phyloP scores from a whole-genome alignment of 208 protist genomes.

The Tritrichomonas musculus region DNA sequence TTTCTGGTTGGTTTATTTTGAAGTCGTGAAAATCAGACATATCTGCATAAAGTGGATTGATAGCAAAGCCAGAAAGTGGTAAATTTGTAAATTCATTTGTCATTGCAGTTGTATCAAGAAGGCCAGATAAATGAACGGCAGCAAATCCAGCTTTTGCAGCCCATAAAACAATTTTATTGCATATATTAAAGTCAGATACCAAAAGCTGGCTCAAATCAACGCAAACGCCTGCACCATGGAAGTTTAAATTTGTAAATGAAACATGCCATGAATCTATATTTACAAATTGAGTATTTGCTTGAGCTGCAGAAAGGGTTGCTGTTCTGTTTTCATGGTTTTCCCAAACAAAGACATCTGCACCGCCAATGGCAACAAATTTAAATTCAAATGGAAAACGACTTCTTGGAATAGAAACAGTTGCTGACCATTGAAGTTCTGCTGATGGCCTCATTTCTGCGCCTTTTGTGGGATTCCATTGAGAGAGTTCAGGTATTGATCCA shows the following conservation, averaged over 20 bases:
- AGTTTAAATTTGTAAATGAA: background rate
- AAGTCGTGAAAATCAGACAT: background rate
- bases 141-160: background rate
- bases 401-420: background rate
- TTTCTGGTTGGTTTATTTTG: background rate
- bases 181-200: background rate
- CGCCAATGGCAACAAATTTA: background rate
- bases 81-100: background rate
- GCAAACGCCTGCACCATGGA: background rate
- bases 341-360: background rate
- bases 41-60: background rate
- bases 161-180: background rate
- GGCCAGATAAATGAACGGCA: background rate
- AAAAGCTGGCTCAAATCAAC: background rate
- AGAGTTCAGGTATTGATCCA: background rate
- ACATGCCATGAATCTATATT: background rate
- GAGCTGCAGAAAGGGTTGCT: background rate
- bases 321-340: background rate
- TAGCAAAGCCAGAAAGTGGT: background rate
- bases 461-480: background rate
- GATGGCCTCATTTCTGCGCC: background rate
- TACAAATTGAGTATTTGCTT: background rate
- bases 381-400: background rate
- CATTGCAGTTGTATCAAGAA: background rate
- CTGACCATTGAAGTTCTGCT: background rate